Percentiles rank a stretch among this genome's conserved stretches.
Evolutionary conservation across 805 yeast species (phyloP).

Genomic region (Barnettozyma salicaria): DNA sequence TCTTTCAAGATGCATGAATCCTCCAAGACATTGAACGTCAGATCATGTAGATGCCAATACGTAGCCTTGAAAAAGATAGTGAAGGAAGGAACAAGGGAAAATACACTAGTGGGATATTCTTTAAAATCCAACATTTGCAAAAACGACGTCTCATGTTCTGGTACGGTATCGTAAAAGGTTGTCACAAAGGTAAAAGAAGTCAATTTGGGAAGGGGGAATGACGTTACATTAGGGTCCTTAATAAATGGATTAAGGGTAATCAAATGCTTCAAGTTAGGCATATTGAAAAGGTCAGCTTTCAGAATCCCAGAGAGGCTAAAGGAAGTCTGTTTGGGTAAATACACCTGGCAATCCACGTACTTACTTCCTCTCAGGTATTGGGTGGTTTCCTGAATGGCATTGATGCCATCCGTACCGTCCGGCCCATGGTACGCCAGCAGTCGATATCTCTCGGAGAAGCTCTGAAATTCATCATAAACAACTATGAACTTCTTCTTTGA

Average conservation of each 20-base stretch:
- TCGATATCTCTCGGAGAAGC: conserved; percentile 1
- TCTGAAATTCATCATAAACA: not conserved
- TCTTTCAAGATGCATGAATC: not conserved
- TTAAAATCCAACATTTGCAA: not conserved
- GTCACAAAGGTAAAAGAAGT: too few species aligned
- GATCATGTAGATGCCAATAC: not conserved
- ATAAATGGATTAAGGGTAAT: not conserved
- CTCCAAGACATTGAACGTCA: not conserved
- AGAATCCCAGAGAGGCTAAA: not conserved
- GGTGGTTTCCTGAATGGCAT: too few species aligned
- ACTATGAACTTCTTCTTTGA: not conserved
- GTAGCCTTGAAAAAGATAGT: not conserved
- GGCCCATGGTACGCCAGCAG: too few species aligned
- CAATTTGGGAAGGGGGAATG: too few species aligned
- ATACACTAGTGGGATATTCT: not conserved
- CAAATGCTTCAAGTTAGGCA: conserved; percentile 1
- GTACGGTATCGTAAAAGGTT: not conserved
- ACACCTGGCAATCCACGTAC: conserved; percentile 1
- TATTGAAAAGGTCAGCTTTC: not conserved
- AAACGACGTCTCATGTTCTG: not conserved
- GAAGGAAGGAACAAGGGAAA: not conserved
- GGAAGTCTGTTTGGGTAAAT: conserved; percentile 1
- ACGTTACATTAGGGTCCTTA: too few species aligned
- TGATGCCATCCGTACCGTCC: too few species aligned
- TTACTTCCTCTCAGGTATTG: not conserved